phyloP scores from a whole-genome alignment of 176 grass and related monocot genomes.

The Triticum timopheevii region DNA sequence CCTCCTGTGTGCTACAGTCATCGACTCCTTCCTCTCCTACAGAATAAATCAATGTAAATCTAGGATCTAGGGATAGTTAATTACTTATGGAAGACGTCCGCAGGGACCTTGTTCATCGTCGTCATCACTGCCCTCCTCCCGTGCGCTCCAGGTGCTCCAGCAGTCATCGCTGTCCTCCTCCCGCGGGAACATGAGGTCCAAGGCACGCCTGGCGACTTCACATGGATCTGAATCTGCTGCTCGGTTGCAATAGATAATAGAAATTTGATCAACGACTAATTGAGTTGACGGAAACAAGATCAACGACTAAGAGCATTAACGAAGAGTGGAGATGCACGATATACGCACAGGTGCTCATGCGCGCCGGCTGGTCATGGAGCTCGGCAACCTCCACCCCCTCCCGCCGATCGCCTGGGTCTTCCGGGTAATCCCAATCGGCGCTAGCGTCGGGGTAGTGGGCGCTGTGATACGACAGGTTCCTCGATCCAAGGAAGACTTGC shows the following conservation, averaged over 20 bases:
- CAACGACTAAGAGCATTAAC: not conserved
- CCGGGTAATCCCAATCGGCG: not conserved
- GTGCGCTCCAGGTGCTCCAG: not conserved
- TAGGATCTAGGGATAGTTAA: too few relatives aligned
- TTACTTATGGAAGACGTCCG: not conserved
- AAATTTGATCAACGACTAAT: not conserved
- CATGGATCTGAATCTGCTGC: not conserved
- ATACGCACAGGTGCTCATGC: not conserved
- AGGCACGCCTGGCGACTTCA: not conserved
- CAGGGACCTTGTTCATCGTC: not conserved
- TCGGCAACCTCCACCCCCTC: not conserved
- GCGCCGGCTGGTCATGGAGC: not conserved
- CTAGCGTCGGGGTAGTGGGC: not conserved
- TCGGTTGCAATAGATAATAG: not conserved
- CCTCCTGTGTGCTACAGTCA: too few relatives aligned
- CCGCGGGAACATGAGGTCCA: conserved; percentile 12
- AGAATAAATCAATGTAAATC: too few relatives aligned
- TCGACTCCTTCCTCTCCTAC: too few relatives aligned
- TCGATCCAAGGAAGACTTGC: not conserved
- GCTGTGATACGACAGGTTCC: not conserved
- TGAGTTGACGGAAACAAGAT: not conserved
- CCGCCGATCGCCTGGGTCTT: not conserved
- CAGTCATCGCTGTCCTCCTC: not conserved
- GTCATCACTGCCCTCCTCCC: not conserved
- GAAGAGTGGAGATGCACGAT: not conserved